phyloP scores from a whole-genome alignment of 1,284 basidiomycete species.

The Xerocomus nothofagi region DNA sequence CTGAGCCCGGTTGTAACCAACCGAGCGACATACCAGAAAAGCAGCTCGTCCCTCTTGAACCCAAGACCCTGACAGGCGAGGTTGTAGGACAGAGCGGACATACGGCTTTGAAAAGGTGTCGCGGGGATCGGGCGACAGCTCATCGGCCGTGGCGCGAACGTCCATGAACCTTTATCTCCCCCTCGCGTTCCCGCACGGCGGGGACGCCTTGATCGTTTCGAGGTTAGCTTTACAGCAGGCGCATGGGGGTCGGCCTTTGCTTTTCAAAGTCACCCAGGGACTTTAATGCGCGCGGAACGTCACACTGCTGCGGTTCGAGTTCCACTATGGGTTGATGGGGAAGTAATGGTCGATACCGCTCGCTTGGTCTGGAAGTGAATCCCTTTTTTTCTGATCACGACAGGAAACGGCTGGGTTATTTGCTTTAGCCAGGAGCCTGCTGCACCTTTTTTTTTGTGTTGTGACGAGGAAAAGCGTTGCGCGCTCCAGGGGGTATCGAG shows the following conservation, averaged over 20 bases:
- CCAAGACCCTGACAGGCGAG: conserved; percentile 35
- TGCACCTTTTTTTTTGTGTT: background rate
- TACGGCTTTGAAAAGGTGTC: conserved; percentile 31
- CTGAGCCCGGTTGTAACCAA: conserved; percentile 33
- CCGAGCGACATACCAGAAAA: conserved; percentile 36
- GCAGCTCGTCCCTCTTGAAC: conserved; percentile 10
- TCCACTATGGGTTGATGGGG: no score
- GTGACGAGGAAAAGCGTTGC: background rate
- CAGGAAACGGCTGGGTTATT: background rate
- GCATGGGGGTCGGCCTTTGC: accelerated
- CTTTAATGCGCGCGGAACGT: background rate
- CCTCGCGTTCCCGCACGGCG: conserved; percentile 13
- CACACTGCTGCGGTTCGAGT: background rate
- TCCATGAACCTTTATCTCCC: conserved; percentile 15
- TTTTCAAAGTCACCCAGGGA: no score
- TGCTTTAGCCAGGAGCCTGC: conserved; percentile 1
- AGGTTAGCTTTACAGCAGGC: background rate
- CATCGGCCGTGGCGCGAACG: background rate
- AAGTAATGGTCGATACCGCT: accelerated
- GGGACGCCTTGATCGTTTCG: conserved; percentile 20
- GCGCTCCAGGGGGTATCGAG: conserved; percentile 22
- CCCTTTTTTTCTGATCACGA: background rate
- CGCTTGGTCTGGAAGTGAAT: no score
- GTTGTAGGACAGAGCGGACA: conserved; percentile 14
- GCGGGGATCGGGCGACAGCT: conserved; percentile 31